phyloP scores from a whole-genome alignment of 2,329 filamentous ascomycete genomes.

The Fusarium cicatricum region DNA sequence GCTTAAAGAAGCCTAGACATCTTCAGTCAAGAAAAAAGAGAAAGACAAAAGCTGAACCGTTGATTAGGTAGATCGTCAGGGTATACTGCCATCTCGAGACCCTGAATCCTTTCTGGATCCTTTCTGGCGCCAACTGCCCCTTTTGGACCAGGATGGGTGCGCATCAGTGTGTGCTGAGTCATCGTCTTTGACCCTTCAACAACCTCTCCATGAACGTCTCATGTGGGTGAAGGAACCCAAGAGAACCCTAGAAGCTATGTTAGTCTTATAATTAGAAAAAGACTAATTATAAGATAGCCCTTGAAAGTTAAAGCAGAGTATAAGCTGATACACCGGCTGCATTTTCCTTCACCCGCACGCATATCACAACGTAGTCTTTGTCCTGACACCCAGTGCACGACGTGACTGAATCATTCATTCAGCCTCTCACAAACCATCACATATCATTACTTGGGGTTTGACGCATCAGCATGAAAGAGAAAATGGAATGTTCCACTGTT shows the following conservation, averaged over 20 bases:
- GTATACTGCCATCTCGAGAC: constrained; percentile 7
- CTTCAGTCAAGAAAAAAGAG: too few species aligned
- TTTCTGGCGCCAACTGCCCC: not conserved
- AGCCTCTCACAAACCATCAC: constrained; percentile 1
- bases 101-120: not conserved
- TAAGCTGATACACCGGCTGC: too few species aligned
- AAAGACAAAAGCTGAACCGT: not conserved
- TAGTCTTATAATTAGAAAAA: too few species aligned
- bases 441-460: not conserved
- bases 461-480: constrained; percentile 30
- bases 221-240: too few species aligned
- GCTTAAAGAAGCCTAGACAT: too few species aligned
- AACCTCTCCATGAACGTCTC: too few species aligned
- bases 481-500: constrained; percentile 32
- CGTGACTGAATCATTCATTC: not conserved
- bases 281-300: too few species aligned
- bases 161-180: constrained; percentile 9
- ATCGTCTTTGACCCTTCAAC: not conserved
- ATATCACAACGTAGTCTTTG: too few species aligned
- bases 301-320: too few species aligned
- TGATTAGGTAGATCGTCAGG: constrained; percentile 3
- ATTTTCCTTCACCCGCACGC: too few species aligned
- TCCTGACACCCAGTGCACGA: too few species aligned
- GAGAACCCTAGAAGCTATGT: too few species aligned
- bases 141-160: not conserved